phyloP scores from a whole-genome alignment of 2,329 filamentous ascomycete genomes.

The Drechslera avenae region DNA sequence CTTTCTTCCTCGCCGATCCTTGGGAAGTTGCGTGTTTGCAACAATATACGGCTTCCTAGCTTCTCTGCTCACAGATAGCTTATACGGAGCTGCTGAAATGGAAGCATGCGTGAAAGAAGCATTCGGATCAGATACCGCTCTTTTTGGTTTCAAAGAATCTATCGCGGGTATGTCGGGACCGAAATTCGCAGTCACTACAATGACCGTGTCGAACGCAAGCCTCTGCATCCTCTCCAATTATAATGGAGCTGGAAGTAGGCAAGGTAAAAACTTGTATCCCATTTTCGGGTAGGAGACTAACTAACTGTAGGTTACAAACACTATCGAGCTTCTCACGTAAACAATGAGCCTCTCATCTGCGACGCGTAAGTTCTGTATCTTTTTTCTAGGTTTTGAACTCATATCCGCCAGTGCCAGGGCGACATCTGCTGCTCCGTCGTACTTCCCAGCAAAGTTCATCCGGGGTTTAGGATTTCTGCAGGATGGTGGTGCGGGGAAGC shows the following conservation, averaged over 20 bases:
- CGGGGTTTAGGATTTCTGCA: conserved; percentile 13
- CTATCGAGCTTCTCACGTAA: conserved; percentile 5
- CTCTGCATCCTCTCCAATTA: conserved; percentile 26
- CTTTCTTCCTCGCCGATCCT: conserved; percentile 1
- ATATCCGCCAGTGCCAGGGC: conserved; percentile 12
- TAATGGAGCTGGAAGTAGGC: conserved; percentile 12
- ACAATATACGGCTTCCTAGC: conserved; percentile 42
- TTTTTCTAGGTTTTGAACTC: background rate
- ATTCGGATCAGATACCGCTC: conserved; percentile 5
- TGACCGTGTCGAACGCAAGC: conserved; percentile 8
- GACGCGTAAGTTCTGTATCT: conserved; percentile 13
- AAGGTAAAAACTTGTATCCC: conserved; percentile 5
- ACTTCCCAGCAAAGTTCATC: conserved; percentile 24
- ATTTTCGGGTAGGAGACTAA: conserved; percentile 1
- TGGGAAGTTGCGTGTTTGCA: conserved; percentile 1
- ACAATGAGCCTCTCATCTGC: conserved; percentile 15
- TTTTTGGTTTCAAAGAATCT: conserved; percentile 13
- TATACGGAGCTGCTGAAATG: conserved; percentile 40
- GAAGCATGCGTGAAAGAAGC: conserved; percentile 37
- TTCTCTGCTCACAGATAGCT: conserved; percentile 10
- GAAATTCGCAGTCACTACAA: conserved; percentile 21
- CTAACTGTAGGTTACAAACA: conserved; percentile 15
- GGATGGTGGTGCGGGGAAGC: conserved; percentile 14
- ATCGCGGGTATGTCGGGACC: conserved; percentile 1
- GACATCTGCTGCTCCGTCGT: conserved; percentile 17